These are phyloP conservation scores for Fusarium newnesense DNA, from an alignment of 2,329 filamentous ascomycete genomes.

Conservation along the genomic window DNA sequence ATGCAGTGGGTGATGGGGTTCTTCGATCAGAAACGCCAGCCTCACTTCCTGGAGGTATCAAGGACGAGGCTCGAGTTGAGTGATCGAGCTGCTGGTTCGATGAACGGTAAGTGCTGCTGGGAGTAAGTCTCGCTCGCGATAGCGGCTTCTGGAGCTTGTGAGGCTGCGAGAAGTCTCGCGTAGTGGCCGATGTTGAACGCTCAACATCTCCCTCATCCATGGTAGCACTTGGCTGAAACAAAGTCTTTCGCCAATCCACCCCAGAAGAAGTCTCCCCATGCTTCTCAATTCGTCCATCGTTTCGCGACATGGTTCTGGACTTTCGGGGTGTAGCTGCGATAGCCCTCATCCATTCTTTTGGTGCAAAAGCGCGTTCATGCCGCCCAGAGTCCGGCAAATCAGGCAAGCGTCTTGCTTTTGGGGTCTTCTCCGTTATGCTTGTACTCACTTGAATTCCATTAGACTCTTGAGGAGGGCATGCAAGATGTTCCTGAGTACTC, in stretches of 20 bases:
- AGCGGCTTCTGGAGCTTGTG: constrained; percentile 8
- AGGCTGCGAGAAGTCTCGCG: constrained; percentile 19
- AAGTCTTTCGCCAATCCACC: neutral
- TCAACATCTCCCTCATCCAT: neutral
- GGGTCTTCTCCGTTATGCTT: neutral
- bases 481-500: constrained; percentile 27
- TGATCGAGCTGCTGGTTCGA: constrained; percentile 22
- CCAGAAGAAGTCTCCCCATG: neutral
- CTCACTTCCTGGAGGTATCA: neutral
- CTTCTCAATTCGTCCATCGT: neutral
- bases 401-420: constrained; percentile 6
- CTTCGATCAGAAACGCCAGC: neutral
- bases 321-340: constrained; percentile 19
- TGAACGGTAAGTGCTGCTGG: constrained; percentile 6
- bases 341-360: constrained; percentile 21
- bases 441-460: neutral
- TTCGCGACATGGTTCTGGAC: constrained; percentile 3
- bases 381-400: neutral
- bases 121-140: neutral
- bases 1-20: constrained; percentile 21
- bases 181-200: neutral
- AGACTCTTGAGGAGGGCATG: neutral
- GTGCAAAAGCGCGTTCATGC: constrained; percentile 1
- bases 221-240: neutral
- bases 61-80: constrained; percentile 8